A percentile compares a stretch with the other conserved stretches of the same genome.
These are phyloP conservation scores for Salix viminalis DNA, from an alignment of 345 rosid genomes.

Conservation along the genomic window DNA sequence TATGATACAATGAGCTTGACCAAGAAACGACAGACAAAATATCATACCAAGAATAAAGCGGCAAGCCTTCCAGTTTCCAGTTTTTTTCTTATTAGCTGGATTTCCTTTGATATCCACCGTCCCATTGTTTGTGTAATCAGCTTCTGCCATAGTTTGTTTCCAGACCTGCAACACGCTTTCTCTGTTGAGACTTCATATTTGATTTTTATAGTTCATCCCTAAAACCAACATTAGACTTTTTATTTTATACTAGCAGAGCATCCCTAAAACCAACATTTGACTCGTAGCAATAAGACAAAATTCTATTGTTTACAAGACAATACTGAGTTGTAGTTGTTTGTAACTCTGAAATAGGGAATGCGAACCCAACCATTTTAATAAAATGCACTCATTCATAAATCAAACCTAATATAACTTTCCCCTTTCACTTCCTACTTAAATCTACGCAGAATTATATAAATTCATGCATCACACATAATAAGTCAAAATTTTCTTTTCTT, in stretches of 20 bases:
- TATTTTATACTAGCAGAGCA: background rate
- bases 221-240: background rate
- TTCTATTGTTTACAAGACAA: background rate
- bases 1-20: background rate
- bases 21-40: background rate
- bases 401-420: background rate
- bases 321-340: background rate
- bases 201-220: background rate
- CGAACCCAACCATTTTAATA: background rate
- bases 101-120: conserved; percentile 61
- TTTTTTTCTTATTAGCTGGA: conserved; percentile 64
- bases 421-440: background rate
- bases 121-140: conserved; percentile 64
- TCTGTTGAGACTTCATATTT: background rate
- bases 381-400: background rate
- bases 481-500: background rate
- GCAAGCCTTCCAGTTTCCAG: conserved; percentile 95
- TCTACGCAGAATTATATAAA: background rate
- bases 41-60: conserved; percentile 71
- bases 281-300: background rate
- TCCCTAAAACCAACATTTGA: background rate
- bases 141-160: conserved; percentile 50
- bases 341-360: background rate
- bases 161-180: background rate
- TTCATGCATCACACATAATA: background rate